Base-by-base conservation (phyloP, 768 basidiomycete genomes). In the Psilocybe azurescens region DNA sequence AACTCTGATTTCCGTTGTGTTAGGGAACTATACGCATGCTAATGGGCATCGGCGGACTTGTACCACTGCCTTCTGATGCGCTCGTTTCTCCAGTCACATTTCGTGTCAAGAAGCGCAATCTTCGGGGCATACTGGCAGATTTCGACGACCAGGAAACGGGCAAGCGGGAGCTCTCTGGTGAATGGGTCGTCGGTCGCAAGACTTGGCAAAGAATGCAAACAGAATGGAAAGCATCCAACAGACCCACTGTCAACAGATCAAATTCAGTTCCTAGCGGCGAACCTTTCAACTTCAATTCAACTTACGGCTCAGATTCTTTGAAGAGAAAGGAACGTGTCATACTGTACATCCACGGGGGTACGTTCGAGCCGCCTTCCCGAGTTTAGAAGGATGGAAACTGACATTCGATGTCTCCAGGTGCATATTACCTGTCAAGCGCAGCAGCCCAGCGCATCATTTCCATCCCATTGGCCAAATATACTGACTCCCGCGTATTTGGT, bases 1-100 rank as follows among this genome's bases (percentile, higher is more conserved):
- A 48, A 56, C 36, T 48, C 48, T 59, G 50, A 51, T 61, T 5
- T 38, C 44, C 29, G 49, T 20, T 14, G 39, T 63, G 29, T 56
- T 60, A 85, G 84, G 75, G 75, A 47, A 82, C 81, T 2, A 80
- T 85, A n/a, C 80, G 84, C 14, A 77, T 79, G 74, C 69, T 93
- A 53, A 92, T 97, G 84, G 84, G 89, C 62, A 77, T 98, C 44
- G 87, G 88, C 51, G 90, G 93, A 9, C 81, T 95, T 52, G 86
- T 91, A 3, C 96, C 97, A 2, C 82, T 96, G 1, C 93, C 95
- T 8, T 91, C 92, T 0, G 95, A 97, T 74, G 96, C 96, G 5
- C 81, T 98, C 53, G 91, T 97, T 36, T 98, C 97, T 1, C 95
- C 97, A 11, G 92, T 99, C 49, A 93, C 94, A 0, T 99, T 98